A percentile compares a stretch with the other conserved stretches of the same genome.
phyloP scores from a whole-genome alignment of 805 yeast species.

The Ascoidea rubescens region DNA sequence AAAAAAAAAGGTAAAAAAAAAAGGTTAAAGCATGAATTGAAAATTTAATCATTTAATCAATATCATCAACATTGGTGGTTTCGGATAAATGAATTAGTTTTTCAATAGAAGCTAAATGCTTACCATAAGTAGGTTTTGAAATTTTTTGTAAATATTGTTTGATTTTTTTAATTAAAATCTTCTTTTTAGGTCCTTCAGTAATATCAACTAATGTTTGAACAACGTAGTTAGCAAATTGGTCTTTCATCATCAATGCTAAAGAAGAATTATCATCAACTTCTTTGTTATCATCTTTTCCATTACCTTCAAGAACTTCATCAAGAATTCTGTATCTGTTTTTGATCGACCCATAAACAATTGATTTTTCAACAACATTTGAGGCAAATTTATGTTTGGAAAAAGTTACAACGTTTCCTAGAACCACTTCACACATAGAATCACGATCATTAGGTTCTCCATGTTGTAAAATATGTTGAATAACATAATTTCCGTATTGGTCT shows the following conservation, averaged over 20 bases:
- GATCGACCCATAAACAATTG: constrained; percentile 59
- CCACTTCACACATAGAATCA: constrained; percentile 48
- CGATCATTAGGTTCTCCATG: constrained; percentile 57
- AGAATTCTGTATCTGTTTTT: constrained; percentile 50
- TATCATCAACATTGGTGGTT: constrained; percentile 12
- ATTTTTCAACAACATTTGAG: constrained; percentile 92
- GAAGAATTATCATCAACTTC: constrained; percentile 51
- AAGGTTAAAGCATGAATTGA: neutral
- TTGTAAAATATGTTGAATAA: constrained; percentile 88
- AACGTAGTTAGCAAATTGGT: constrained; percentile 95
- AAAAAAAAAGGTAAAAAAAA: no score
- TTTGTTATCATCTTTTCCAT: constrained; percentile 25
- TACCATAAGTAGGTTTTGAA: constrained; percentile 57
- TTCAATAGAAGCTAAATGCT: constrained; percentile 75
- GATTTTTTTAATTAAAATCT: constrained; percentile 55
- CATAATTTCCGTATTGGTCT: constrained; percentile 97
- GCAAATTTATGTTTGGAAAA: constrained; percentile 96
- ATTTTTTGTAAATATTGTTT: constrained; percentile 68
- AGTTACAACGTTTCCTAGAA: constrained; percentile 56
- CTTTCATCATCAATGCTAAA: constrained; percentile 88
- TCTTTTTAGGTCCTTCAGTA: constrained; percentile 56
- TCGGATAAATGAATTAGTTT: constrained; percentile 48
- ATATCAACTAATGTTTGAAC: constrained; percentile 88
- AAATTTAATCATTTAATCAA: neutral
- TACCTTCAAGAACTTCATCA: constrained; percentile 49